Evolutionary conservation across 805 yeast genomes (phyloP), one percentile per base, ranked within the genome.

Genomic region (Komagataella pastoris): DNA sequence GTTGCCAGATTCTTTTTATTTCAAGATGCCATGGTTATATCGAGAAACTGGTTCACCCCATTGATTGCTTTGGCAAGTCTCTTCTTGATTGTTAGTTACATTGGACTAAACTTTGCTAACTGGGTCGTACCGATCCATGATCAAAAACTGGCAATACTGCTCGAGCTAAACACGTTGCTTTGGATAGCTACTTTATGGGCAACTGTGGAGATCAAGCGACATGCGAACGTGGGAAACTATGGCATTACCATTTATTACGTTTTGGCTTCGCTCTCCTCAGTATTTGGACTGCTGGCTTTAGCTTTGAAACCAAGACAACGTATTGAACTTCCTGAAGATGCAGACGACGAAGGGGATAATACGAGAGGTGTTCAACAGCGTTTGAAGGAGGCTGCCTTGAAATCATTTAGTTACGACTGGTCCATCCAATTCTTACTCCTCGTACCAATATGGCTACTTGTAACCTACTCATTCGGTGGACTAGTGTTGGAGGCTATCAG

Each of bases 321-420:
- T 7, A n/a, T 14, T 19, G 24, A 18, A 5, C 30, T 46, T 50
- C 53, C 46, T 21, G 23, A 48, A 45, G 21, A 48, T 14, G 17
- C n/a, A 21, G 47, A 18, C 7, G 44, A 43, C 6, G 12, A 10
- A 21, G 23, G 23, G 6, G 6, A 21, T 6, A n/a, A 17, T 7
- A 17, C 21, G 12, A 7, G 17, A n/a, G 45, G 47, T 21, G 48
- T 46, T 6, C 18, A 24, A 14, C 61, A 59, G 14, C 59, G 59
- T 10, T 53, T 65, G 48, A 63, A 63, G 49, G 52, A 54, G 1
- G 59, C 65, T 3, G 70, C 70, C 7, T 52, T 65, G 44, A 71
- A 68, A 49, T 76, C 80, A 3, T 74, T 76, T 48, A 76, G 82
- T 46, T 87, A 84, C 60, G 95, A 85, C 59, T 89, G 97, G 96